phyloP scores from a whole-genome alignment of 1,139 yeast genomes.

The Blastobotrys elegans region DNA sequence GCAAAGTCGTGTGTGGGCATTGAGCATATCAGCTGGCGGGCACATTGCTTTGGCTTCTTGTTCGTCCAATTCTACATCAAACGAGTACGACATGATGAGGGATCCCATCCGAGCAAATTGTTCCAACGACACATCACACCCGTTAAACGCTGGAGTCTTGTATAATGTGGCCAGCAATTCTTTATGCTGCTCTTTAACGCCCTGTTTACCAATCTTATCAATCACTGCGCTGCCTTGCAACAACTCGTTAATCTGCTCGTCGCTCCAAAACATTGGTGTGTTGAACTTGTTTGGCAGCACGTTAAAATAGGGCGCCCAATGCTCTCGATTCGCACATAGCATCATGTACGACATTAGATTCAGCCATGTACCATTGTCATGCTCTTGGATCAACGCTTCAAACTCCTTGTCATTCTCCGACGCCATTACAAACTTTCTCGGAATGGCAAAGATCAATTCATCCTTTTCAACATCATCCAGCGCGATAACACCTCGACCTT shows the following conservation, averaged over 20 bases:
- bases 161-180: conserved; percentile 35
- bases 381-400: conserved; percentile 34
- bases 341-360: conserved; percentile 62
- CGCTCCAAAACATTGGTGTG: conserved; percentile 77
- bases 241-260: conserved; percentile 43
- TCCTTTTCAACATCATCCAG: conserved; percentile 50
- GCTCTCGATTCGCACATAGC: conserved; percentile 46
- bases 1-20: conserved; percentile 74
- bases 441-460: conserved; percentile 65
- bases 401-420: conserved; percentile 47
- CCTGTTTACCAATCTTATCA: conserved; percentile 63
- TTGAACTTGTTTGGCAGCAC: conserved; percentile 63
- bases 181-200: conserved; percentile 58
- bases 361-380: conserved; percentile 65
- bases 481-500: conserved; percentile 81
- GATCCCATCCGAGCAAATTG: conserved; percentile 71
- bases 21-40: conserved; percentile 85
- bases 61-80: conserved; percentile 48
- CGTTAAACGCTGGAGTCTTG: conserved; percentile 26
- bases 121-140: conserved; percentile 41
- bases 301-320: conserved; percentile 66
- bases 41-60: conserved; percentile 70
- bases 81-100: conserved; percentile 61
- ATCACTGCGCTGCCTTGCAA: conserved; percentile 69
- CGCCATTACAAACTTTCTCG: conserved; percentile 53